A percentile compares a stretch with the other conserved stretches of the same genome.
phyloP scores from a whole-genome alignment of 495 filamentous ascomycete species.

The Penicillium simplicissimum region DNA sequence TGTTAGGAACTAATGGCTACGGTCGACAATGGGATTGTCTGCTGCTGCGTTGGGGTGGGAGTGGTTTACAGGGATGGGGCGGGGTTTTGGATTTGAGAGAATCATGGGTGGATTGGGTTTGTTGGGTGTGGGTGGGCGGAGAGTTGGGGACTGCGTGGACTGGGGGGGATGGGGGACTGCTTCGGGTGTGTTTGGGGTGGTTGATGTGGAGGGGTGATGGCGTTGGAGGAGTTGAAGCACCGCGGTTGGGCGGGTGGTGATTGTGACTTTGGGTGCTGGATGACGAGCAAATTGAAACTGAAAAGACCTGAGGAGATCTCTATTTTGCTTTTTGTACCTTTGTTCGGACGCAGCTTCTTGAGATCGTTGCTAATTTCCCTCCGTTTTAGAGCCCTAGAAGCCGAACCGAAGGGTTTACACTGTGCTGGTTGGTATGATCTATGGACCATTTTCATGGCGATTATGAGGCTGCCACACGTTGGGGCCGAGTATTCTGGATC shows the following conservation, averaged over 20 bases:
- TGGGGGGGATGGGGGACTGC: too few relatives aligned
- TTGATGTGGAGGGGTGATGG: slow-evolving; percentile 3
- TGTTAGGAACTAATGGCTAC: slow-evolving; percentile 50
- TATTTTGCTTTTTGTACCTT: neutral
- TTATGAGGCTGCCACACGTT: neutral
- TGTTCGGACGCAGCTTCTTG: neutral
- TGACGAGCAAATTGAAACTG: slow-evolving; percentile 55
- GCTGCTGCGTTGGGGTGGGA: slow-evolving; percentile 4
- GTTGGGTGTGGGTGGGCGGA: slow-evolving; percentile 4
- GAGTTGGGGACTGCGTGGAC: slow-evolving; percentile 21
- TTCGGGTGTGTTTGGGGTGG: slow-evolving; percentile 9
- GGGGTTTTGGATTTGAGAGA: slow-evolving; percentile 9
- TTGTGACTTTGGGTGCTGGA: slow-evolving; percentile 30
- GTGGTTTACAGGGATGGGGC: slow-evolving; percentile 6
- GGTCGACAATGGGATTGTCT: slow-evolving; percentile 34
- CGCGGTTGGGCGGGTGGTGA: slow-evolving; percentile 30
- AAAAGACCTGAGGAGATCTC: slow-evolving; percentile 61
- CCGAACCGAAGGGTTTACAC: neutral
- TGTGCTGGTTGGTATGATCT: neutral
- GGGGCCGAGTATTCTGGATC: neutral
- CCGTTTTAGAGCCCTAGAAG: neutral
- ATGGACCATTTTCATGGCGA: neutral
- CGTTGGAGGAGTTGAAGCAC: slow-evolving; percentile 23
- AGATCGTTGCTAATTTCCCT: neutral
- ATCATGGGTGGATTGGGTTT: slow-evolving; percentile 5